Evolutionary conservation across 2,329 filamentous ascomycete genomes (phyloP).

Genomic region (Iodosphaeria phyllophila): DNA sequence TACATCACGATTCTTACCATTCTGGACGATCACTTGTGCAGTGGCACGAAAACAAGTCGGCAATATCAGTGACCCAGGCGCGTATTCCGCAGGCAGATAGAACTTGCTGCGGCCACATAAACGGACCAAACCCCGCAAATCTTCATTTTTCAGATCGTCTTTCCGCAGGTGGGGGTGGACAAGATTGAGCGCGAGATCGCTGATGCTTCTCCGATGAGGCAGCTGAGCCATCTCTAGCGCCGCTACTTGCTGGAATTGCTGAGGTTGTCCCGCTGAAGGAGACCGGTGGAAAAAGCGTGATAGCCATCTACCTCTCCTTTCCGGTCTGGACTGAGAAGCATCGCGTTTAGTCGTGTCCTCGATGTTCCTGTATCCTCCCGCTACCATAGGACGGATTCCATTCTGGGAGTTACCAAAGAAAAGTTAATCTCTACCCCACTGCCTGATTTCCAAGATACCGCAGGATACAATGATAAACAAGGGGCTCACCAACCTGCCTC

Average conservation of each 20-base stretch:
- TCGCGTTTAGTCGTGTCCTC: background rate
- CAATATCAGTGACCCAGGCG: slow-evolving; percentile 34
- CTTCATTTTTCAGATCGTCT: slow-evolving; percentile 26
- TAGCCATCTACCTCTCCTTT: slow-evolving; percentile 18
- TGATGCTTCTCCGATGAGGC: slow-evolving; percentile 32
- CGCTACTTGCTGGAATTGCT: too few species aligned
- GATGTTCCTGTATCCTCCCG: too few species aligned
- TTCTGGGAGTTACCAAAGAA: too few species aligned
- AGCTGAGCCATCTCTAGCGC: too few species aligned
- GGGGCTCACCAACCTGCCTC: slow-evolving; percentile 33
- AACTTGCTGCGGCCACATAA: slow-evolving; percentile 44
- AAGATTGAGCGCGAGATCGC: slow-evolving; percentile 30
- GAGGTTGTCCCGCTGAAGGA: too few species aligned
- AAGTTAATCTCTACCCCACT: too few species aligned
- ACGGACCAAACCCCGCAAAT: slow-evolving; percentile 39
- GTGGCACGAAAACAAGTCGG: slow-evolving; percentile 50
- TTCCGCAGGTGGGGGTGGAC: slow-evolving; percentile 22
- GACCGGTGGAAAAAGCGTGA: slow-evolving; percentile 19
- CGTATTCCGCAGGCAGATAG: slow-evolving; percentile 39
- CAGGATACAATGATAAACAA: too few species aligned
- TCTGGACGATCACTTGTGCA: slow-evolving; percentile 42
- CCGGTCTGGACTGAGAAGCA: slow-evolving; percentile 4
- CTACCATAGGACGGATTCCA: slow-evolving; percentile 22
- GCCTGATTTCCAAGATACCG: too few species aligned
- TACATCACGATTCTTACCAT: slow-evolving; percentile 26